Evolutionary conservation across 768 basidiomycete genomes (phyloP), one percentile per base, ranked within the genome.

Genomic region (Mrakia blollopis): DNA sequence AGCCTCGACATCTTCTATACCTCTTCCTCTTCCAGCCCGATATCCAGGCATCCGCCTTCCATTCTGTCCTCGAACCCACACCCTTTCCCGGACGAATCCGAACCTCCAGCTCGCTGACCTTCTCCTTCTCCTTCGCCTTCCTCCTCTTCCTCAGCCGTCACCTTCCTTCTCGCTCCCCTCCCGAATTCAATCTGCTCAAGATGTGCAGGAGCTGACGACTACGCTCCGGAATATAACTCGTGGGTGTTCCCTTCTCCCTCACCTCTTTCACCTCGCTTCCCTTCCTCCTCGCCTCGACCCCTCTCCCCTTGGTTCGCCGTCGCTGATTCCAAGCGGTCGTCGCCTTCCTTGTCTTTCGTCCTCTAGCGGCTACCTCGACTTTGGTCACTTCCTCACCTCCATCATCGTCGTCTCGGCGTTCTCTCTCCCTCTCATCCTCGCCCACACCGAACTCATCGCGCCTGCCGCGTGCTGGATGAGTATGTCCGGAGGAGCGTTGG

Each of bases 161-260:
- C 90, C 28, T 99, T 98, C 84, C 92, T 98, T 47, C 87, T 98
- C 80, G 97, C 97, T 0, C 97, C 97, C 32, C 86, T 98, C 28
- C 97, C 97, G 5, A 99, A 99, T 82, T 92, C 93, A 21, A 81
- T 98, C 65, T 98, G 94, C 83, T 86, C 93, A n/a, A 91, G 94
- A 83, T 97, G 94, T 83, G 92, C 91, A 28, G 82, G 84, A 69
- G 87, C 87, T 16, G 95, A 97, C 82, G 94, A 98, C 80, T 91
- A 95, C 83, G 88, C 91, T 3, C 86, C 90, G 44, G 90, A 90
- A 78, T 91, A 91, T 83, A 90, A 84, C 77, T 82, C 82, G 74
- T 83, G 28, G 1, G 63, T 37, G 41, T 32, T 32, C n/a, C 8
- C 11, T 44, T 41, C 21, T 32, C 11, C 35, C 9, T 50, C 47